A percentile compares a stretch with the other conserved stretches of the same genome.
Evolutionary conservation across 768 basidiomycete genomes (phyloP).

Genomic region (Xerocomus spinulosus): DNA sequence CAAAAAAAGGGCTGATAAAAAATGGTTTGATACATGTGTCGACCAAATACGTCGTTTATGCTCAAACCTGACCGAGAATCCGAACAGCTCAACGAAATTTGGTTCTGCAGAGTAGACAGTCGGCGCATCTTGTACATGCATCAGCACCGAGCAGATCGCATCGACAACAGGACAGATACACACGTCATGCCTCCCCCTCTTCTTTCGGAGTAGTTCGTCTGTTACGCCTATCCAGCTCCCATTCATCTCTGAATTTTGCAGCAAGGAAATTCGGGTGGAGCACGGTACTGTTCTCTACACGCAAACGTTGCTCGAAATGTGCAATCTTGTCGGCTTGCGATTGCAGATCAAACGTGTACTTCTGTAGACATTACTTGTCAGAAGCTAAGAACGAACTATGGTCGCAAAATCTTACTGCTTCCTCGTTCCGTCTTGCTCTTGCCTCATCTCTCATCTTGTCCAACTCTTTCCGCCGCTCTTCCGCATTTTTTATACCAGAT

Average conservation of each 20-base stretch:
- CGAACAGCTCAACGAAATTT: too few relatives aligned
- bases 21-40: conserved; percentile 66
- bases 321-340: conserved; percentile 56
- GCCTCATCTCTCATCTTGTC: conserved; percentile 69
- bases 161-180: conserved; percentile 10
- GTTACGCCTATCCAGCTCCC: conserved; percentile 38
- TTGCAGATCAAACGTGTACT: conserved; percentile 51
- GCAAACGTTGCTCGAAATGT: conserved; percentile 56
- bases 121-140: conserved; percentile 11
- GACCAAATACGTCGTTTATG: conserved; percentile 51
- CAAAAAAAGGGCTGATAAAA: conserved; percentile 37
- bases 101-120: conserved; percentile 3
- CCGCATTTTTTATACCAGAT: conserved; percentile 51
- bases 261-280: conserved; percentile 59
- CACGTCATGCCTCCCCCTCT: conserved; percentile 34
- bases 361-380: conserved; percentile 32
- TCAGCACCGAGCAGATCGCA: conserved; percentile 13
- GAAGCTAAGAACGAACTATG: not conserved
- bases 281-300: conserved; percentile 46
- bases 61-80: conserved; percentile 22
- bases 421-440: conserved; percentile 48
- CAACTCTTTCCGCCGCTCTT: conserved; percentile 64
- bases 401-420: conserved; percentile 42
- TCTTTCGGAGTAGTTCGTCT: conserved; percentile 24
- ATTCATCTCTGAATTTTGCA: conserved; percentile 52